Percentiles rank a stretch among this genome's conserved stretches.
These are phyloP conservation scores for Pseudogymnoascus sp. DNA, from an alignment of 2,329 filamentous ascomycete genomes.

Conservation along the genomic window DNA sequence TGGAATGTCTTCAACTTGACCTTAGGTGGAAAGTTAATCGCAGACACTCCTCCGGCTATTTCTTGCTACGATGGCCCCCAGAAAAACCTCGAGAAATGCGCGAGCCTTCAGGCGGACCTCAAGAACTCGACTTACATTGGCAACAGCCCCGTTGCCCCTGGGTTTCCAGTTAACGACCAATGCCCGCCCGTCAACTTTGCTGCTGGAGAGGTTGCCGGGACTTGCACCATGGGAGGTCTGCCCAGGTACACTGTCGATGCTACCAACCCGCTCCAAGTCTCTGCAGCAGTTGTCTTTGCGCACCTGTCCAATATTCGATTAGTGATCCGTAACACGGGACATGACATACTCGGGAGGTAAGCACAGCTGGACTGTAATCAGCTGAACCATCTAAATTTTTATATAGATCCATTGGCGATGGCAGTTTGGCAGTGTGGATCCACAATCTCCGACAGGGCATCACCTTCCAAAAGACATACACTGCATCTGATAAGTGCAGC, in stretches of 20 bases:
- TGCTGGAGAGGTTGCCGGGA: conserved; percentile 19
- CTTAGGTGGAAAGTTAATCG: conserved; percentile 29
- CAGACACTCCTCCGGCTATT: conserved; percentile 27
- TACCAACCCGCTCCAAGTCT: conserved; percentile 30
- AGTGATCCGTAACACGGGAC: conserved; percentile 37
- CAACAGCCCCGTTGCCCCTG: conserved; percentile 31
- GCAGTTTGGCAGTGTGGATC: conserved; percentile 37
- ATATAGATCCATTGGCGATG: conserved; percentile 24
- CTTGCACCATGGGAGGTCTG: conserved; percentile 32
- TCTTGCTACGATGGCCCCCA: conserved; percentile 30
- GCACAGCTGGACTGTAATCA: background rate
- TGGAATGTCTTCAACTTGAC: conserved; percentile 31
- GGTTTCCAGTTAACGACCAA: conserved; percentile 40
- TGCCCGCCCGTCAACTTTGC: conserved; percentile 31
- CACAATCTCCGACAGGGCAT: conserved; percentile 35
- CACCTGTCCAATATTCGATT: conserved; percentile 37
- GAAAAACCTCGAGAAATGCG: conserved; percentile 30
- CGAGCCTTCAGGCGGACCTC: conserved; percentile 24
- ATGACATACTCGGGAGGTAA: conserved; percentile 37
- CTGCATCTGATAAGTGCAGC: conserved; percentile 19
- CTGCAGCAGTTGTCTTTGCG: conserved; percentile 37
- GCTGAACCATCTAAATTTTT: background rate
- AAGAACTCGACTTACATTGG: conserved; percentile 31
- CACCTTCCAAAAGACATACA: conserved; percentile 20
- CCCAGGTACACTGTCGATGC: conserved; percentile 35